Conservation (phyloP, 352 stramenopile species). For the Pythium coloratum region DNA sequence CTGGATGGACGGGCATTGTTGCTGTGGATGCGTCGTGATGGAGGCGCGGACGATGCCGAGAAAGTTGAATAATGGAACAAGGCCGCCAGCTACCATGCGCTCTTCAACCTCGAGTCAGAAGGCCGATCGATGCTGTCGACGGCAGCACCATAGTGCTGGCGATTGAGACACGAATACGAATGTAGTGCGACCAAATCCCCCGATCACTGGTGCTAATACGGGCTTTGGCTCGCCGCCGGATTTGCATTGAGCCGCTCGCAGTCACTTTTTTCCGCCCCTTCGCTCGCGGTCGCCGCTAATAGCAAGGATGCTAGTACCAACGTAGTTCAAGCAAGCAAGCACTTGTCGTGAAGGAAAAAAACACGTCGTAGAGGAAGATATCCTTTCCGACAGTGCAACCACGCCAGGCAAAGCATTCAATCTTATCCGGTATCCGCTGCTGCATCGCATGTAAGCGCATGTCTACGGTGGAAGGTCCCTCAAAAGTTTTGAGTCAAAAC, state of each 20-base stretch:
- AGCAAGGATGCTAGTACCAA: too few species aligned
- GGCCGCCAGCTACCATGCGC: not conserved
- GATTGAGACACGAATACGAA: not conserved
- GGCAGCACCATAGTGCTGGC: not conserved
- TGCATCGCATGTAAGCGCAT: not conserved
- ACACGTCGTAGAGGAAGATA: not conserved
- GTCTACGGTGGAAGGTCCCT: constrained; percentile 38
- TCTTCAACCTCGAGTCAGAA: not conserved
- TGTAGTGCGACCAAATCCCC: not conserved
- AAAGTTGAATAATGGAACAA: not conserved
- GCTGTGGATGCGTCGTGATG: not conserved
- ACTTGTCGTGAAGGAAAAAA: not conserved
- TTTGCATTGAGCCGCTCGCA: not conserved
- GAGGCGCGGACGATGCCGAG: not conserved
- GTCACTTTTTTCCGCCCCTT: not conserved
- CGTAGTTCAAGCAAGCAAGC: not conserved
- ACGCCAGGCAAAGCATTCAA: not conserved
- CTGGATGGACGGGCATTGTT: not conserved
- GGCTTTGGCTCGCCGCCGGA: not conserved
- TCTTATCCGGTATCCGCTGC: not conserved
- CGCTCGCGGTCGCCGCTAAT: not conserved
- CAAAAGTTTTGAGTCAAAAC: constrained; percentile 3
- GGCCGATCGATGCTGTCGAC: not conserved
- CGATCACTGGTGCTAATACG: not conserved
- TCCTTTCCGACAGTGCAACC: not conserved